phyloP scores from a whole-genome alignment of 2,329 filamentous ascomycete genomes.

The Trichoderma guizhouense region DNA sequence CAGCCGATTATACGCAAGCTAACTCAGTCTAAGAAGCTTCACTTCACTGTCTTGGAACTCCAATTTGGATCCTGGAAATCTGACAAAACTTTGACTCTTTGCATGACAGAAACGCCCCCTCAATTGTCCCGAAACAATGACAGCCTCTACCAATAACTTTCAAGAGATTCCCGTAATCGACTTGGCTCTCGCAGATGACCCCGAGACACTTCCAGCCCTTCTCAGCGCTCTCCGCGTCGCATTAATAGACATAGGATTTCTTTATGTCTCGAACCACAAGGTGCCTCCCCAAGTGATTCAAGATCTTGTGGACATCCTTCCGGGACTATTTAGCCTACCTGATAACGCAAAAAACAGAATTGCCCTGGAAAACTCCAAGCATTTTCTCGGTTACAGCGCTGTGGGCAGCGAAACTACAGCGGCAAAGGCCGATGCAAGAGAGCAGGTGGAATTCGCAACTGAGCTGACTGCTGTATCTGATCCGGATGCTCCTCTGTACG shows the following conservation, averaged over 20 bases:
- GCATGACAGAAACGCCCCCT: neutral
- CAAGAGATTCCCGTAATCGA: constrained; percentile 48
- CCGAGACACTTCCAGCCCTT: constrained; percentile 33
- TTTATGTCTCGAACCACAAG: constrained; percentile 51
- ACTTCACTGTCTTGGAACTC: neutral
- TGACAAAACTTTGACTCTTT: neutral
- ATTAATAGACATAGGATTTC: constrained; percentile 50
- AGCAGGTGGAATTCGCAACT: constrained; percentile 60
- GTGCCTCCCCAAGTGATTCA: constrained; percentile 36
- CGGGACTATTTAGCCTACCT: constrained; percentile 42
- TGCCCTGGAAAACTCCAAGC: constrained; percentile 51
- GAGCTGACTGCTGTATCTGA: constrained; percentile 42
- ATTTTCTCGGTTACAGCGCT: constrained; percentile 58
- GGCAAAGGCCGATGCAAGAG: constrained; percentile 48
- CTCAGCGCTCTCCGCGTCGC: constrained; percentile 44
- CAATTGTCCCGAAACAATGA: neutral
- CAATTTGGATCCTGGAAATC: neutral
- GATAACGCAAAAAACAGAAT: constrained; percentile 37
- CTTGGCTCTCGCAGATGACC: constrained; percentile 41
- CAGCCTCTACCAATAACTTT: constrained; percentile 25
- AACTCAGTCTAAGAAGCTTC: neutral
- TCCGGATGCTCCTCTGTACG: constrained; percentile 38
- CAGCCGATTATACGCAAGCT: neutral
- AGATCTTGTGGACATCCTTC: constrained; percentile 40
- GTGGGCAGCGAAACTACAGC: constrained; percentile 55